Evolutionary conservation across 768 basidiomycete genomes (phyloP), one percentile per base, ranked within the genome.

Genomic region (Galerina marginata): DNA sequence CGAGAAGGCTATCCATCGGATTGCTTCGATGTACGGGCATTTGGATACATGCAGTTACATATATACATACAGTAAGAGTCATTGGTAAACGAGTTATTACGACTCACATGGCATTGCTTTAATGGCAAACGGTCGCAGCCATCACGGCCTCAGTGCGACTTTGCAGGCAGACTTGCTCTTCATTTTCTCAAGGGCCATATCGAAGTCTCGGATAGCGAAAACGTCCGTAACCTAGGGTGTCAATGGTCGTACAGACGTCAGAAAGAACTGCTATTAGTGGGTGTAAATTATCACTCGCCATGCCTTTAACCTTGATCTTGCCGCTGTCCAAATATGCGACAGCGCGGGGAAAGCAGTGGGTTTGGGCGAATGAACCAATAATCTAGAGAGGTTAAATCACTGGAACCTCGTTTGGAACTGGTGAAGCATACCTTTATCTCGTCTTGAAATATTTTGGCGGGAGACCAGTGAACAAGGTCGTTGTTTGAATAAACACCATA

Each of bases 401-500:
- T 14, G 25, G 14, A n/a, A 12, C 39, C 11, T 16, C 23, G 46
- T 25, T 6, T 45, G 44, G 11, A n/a, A 16, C 25, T 6, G 38
- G 6, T 20, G 57, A 16, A 50, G 58, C 65, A 26, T 23, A 79
- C 80, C 71, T 71, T 80, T 60, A 82, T 82, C 65, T 82, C 81
- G 54, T 82, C 79, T 29, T 91, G 89, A 65, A 94, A 92, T 65
- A 94, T 93, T 79, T 91, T 93, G 50, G 87, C 84, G 1, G 93
- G 94, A 1, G 92, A 85, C 93, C 93, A 96, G 65, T 89, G 86
- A 1, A 96, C 91, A 15, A 82, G 79, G 5, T 92, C 93, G 58
- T 87, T 86, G 75, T 94, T 89, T 69, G 88, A 89, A 71, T 96
- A 96, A 26, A 95, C 94, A 49, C 94, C 94, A 67, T 96, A 96